Base-by-base conservation (phyloP, 1,284 basidiomycete species). In the Tetrapyrgos nigripes region DNA sequence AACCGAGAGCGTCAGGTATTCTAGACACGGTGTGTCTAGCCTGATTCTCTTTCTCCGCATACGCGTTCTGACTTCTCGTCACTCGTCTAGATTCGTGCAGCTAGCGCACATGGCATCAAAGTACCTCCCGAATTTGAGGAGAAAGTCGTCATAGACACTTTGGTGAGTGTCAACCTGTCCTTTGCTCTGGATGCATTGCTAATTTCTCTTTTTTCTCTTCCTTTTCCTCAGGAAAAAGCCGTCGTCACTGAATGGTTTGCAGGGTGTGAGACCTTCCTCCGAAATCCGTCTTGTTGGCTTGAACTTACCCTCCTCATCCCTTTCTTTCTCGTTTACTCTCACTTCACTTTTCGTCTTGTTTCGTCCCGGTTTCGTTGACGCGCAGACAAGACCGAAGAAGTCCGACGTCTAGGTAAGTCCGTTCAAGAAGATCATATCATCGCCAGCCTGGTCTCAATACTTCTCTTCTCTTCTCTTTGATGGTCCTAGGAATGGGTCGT, bases 181-280 rank as follows among this genome's bases (percentile, higher is more conserved):
- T 2, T 11, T n/a, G 48, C 43, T 5, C 44, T 58, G 21, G 23
- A n/a, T 14, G 19, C 17, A 21, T 31, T 55, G 19, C 28, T 35
- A 11, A 35, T 26, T 2, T 4, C 43, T 59, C 11, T 24, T 24
- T 24, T 13, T 48, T 24, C 45, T 27, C 57, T 24, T 51, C 23
- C 61, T 44, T 31, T 4, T 40, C 37, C 48, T 46, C 52, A 92
- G 86, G 92, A 94, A 75, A 78, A 79, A 52, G 91, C 91, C 19
- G 84, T 92, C 8, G 83, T 89, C 27, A 83, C 81, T 50, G 92
- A 94, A 73, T 94, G 92, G 92, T 94, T 92, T 70, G 79, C 84
- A 74, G 86, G 89, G 73, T 81, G 79, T 83, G 62, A 76, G 78
- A 66, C 31, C 27, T 43, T 46, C 52, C 45, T 60, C 62, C n/a